phyloP scores from a whole-genome alignment of 176 grass and related monocot genomes.

The Zoysia japonica region DNA sequence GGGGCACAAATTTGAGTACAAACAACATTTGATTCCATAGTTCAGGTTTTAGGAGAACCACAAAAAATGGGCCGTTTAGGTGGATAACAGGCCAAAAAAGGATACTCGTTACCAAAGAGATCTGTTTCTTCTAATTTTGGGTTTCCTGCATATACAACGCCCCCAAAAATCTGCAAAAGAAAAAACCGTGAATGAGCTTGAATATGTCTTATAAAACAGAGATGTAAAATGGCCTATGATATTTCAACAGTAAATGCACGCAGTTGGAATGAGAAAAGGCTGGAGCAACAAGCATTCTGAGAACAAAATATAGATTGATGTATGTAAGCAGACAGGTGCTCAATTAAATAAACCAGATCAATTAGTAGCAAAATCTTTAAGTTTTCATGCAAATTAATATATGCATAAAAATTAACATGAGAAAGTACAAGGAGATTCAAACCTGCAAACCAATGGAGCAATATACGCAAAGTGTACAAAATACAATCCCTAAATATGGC shows the following conservation, averaged over 20 bases:
- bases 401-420: slow-evolving; percentile 25
- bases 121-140: slow-evolving; percentile 69
- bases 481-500: slow-evolving; percentile 95
- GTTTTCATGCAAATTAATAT: background rate
- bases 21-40: slow-evolving; percentile 26
- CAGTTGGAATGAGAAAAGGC: slow-evolving; percentile 32
- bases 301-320: slow-evolving; percentile 14
- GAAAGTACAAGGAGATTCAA: slow-evolving; percentile 20
- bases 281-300: background rate
- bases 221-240: slow-evolving; percentile 20
- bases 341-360: slow-evolving; percentile 18
- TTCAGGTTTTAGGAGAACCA: slow-evolving; percentile 15
- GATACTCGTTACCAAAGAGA: slow-evolving; percentile 84
- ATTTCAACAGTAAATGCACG: background rate
- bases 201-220: slow-evolving; percentile 29
- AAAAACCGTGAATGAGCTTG: slow-evolving; percentile 43
- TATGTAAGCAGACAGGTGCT: background rate
- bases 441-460: slow-evolving; percentile 97
- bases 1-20: slow-evolving; percentile 32
- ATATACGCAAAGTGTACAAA: slow-evolving; percentile 88
- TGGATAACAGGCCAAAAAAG: slow-evolving; percentile 39
- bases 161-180: slow-evolving; percentile 85
- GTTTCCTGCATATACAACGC: slow-evolving; percentile 80
- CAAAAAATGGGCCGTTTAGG: background rate
- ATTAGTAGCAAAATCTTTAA: background rate